Conservation (phyloP, 1,284 basidiomycete species). For the Bjerkandera adusta region DNA sequence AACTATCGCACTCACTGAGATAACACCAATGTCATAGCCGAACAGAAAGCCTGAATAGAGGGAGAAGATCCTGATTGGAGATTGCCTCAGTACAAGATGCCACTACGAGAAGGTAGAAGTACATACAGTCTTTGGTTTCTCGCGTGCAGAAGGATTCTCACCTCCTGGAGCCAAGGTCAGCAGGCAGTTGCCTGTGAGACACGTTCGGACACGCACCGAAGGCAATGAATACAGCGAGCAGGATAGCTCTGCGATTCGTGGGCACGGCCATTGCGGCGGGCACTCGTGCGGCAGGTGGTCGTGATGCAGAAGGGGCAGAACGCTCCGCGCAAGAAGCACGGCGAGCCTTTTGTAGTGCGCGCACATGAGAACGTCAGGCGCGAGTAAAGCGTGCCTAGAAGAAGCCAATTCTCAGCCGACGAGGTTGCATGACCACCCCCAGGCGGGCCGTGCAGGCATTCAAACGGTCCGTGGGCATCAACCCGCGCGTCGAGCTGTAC, state of each 20-base stretch:
- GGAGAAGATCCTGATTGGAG: conserved; percentile 7
- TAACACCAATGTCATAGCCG: conserved; percentile 73
- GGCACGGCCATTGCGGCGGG: conserved; percentile 37
- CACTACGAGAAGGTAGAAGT: background rate
- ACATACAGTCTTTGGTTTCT: background rate
- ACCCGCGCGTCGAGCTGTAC: no score
- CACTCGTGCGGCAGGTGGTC: background rate
- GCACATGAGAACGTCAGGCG: conserved; percentile 1
- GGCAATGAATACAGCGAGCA: conserved; percentile 62
- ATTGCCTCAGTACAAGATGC: background rate
- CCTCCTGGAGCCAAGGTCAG: conserved; percentile 22
- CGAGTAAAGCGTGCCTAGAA: background rate
- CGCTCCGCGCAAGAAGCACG: conserved; percentile 1
- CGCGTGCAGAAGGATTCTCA: conserved; percentile 7
- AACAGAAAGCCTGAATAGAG: conserved; percentile 51
- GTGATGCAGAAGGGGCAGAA: conserved; percentile 2
- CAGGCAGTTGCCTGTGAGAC: conserved; percentile 1
- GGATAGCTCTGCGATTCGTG: conserved; percentile 56
- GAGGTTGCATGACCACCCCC: background rate
- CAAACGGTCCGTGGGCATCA: conserved; percentile 2
- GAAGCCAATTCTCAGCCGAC: background rate
- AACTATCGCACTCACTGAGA: conserved; percentile 37
- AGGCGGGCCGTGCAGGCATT: background rate
- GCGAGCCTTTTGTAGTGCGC: conserved; percentile 5
- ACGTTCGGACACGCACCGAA: conserved; percentile 33